Evolutionary conservation across 2,329 filamentous ascomycete genomes (phyloP), one percentile per base, ranked within the genome.

Genomic region (Fusarium newnesense): DNA sequence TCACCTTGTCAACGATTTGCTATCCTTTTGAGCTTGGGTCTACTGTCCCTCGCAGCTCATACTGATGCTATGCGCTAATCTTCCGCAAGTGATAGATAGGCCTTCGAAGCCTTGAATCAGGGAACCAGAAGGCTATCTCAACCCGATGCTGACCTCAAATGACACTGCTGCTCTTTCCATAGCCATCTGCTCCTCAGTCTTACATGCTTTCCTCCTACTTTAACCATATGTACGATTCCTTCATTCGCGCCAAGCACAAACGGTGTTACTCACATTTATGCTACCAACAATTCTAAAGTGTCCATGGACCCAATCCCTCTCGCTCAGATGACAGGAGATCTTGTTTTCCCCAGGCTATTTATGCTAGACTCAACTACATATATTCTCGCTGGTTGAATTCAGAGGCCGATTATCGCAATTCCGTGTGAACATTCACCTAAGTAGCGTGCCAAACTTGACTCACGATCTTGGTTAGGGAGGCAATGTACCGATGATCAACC

Each of bases 231-330:
- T 24, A 10, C 47, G 5, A 18, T 32, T 50, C 16, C n/a, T 4
- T n/a, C 12, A 24, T 7, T 37, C n/a, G 16, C 8, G 0, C 11
- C 19, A n/a, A 6, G 4, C 4, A n/a, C 9, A 15, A 13, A 13
- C 24, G 21, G n/a, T 7, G 8, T 19, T 26, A 36, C 34, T 39
- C 50, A 9, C 9, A 28, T 16, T 9, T 39, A 15, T 28, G 24
- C 34, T 12, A 28, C 26, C 10, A 2, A 13, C 11, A 3, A 2
- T 10, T 21, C 9, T 16, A 32, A 10, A 28, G 13, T 26, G 18
- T 5, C 11, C 30, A 16, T 8, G 28, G 13, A 4, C 19, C 9
- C 7, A 34, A 15, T n/a, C 5, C 9, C 13, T n/a, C 16, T 53
- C 13, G 18, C 21, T 53, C 13, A 9, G 1, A 24, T 7, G 16